phyloP scores from a whole-genome alignment of 2,329 filamentous ascomycete genomes.

The Paracorniculantispora psalliotae region DNA sequence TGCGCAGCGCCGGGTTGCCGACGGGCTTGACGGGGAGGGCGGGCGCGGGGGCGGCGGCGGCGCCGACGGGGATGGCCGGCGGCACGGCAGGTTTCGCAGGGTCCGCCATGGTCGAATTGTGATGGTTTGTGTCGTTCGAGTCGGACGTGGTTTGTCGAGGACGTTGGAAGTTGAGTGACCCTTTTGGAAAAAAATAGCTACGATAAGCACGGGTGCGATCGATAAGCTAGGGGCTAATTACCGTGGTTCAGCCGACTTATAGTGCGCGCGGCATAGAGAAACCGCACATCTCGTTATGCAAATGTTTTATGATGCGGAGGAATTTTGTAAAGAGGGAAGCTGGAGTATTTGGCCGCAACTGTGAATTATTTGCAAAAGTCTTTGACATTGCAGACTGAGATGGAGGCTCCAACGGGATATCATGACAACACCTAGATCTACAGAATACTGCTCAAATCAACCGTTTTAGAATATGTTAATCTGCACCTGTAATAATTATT shows the following conservation, averaged over 20 bases:
- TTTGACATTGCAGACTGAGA: too few relatives aligned
- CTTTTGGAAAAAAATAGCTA: conserved; percentile 11
- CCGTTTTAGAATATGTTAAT: too few relatives aligned
- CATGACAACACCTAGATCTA: too few relatives aligned
- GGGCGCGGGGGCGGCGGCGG: conserved; percentile 22
- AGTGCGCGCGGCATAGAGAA: not conserved
- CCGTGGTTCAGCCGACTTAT: conserved; percentile 11
- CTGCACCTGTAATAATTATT: too few relatives aligned
- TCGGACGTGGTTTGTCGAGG: not conserved
- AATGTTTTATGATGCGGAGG: not conserved
- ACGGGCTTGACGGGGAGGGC: conserved; percentile 34
- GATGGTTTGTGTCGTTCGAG: not conserved
- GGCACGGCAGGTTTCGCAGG: conserved; percentile 4
- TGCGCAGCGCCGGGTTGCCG: conserved; percentile 67
- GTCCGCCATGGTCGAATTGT: conserved; percentile 5
- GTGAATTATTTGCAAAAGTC: too few relatives aligned
- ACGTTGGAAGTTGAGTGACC: not conserved
- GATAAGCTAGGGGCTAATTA: conserved; percentile 6
- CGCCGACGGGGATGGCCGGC: conserved; percentile 17
- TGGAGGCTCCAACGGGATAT: too few relatives aligned
- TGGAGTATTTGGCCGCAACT: too few relatives aligned
- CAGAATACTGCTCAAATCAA: too few relatives aligned
- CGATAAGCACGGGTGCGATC: conserved; percentile 1
- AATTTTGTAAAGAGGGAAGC: too few relatives aligned
- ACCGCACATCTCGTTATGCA: not conserved